Conservation (phyloP, 2,329 filamentous ascomycete species). For the Phyllosticta ampelicida region DNA sequence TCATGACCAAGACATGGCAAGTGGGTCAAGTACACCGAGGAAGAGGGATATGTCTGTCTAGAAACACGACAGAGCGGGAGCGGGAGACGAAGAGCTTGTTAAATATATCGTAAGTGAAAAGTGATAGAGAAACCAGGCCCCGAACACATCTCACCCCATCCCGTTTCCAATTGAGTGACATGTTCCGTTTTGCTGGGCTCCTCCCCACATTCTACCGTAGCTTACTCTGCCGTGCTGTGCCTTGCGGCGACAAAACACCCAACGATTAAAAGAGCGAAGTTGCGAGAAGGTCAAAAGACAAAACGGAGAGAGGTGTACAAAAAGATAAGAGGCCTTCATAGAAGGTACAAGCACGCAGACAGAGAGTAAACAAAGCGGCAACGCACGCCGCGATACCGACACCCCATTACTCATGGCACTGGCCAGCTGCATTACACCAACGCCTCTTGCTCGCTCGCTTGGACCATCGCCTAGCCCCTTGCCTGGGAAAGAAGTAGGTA, state of each 20-base stretch:
- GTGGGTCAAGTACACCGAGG: too few relatives aligned
- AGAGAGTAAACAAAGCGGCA: background rate
- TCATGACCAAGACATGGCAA: too few relatives aligned
- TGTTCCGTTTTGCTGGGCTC: too few relatives aligned
- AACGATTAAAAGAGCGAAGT: background rate
- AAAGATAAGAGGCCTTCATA: background rate
- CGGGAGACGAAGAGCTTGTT: too few relatives aligned
- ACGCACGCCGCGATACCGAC: background rate
- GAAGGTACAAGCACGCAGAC: background rate
- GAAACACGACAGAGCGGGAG: too few relatives aligned
- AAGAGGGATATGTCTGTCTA: too few relatives aligned
- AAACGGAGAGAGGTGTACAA: background rate
- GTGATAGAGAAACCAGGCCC: too few relatives aligned
- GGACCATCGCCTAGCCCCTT: background rate
- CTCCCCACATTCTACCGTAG: too few relatives aligned
- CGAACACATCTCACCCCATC: too few relatives aligned
- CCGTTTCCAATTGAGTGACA: too few relatives aligned
- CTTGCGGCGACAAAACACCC: background rate
- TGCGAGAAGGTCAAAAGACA: background rate
- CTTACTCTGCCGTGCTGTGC: background rate
- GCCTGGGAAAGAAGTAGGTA: background rate
- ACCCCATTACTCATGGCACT: too few relatives aligned
- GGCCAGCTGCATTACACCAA: background rate
- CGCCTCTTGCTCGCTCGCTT: background rate
- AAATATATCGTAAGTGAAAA: too few relatives aligned